phyloP scores from a whole-genome alignment of 345 rosid genomes.

The Erucastrum elatum region DNA sequence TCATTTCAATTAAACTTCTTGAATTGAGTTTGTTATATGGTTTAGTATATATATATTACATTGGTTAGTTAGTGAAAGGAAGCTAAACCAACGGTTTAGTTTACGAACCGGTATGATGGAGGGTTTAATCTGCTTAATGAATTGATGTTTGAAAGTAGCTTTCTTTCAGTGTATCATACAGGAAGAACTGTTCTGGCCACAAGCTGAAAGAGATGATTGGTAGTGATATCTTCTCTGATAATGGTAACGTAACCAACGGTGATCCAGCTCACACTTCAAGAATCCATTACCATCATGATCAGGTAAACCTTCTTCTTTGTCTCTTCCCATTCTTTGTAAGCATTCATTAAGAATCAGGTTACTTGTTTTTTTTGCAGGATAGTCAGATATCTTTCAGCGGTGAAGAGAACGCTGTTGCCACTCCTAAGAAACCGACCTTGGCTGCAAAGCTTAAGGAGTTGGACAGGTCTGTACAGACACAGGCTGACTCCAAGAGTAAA shows the following conservation, averaged over 20 bases:
- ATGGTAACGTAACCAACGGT: constrained; percentile 36
- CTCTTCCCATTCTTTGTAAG: neutral
- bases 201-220: constrained; percentile 80
- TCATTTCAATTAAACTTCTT: no score
- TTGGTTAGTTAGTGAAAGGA: neutral
- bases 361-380: constrained; percentile 48
- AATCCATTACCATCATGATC: constrained; percentile 62
- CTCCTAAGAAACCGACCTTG: constrained; percentile 64
- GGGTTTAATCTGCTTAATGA: neutral
- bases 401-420: constrained; percentile 44
- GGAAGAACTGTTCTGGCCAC: constrained; percentile 72
- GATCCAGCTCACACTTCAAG: constrained; percentile 45
- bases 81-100: neutral
- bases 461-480: constrained; percentile 53
- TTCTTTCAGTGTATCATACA: constrained; percentile 28
- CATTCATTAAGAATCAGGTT: neutral
- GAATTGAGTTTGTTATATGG: neutral
- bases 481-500: constrained; percentile 53
- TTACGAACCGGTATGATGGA: neutral
- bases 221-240: constrained; percentile 60
- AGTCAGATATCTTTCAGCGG: constrained; percentile 76
- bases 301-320: constrained; percentile 20
- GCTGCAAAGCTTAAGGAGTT: constrained; percentile 74
- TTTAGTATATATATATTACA: neutral
- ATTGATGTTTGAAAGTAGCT: neutral